Evolutionary conservation across 2,329 filamentous ascomycete genomes (phyloP), one percentile per base, ranked within the genome.

Genomic region (Arthrobotrys megalospora): DNA sequence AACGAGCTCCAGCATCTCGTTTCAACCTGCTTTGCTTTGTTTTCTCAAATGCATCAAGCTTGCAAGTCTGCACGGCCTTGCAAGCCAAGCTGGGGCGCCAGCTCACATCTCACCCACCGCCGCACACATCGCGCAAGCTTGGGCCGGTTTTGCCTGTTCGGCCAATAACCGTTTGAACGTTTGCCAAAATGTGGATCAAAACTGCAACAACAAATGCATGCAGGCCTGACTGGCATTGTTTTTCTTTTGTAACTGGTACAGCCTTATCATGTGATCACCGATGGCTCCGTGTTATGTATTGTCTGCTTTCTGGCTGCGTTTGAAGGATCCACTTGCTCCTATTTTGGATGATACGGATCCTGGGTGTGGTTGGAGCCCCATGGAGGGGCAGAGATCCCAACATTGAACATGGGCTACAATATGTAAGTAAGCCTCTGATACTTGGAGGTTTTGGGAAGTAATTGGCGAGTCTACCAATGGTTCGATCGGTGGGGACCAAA

Each of bases 1-100:
- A 53, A 34, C 36, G 34, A 43, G 55, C 55, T 60, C 55, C 19
- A 10, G n/a, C 10, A n/a, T 58, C n/a, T 16, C 34, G 32, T 58
- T 58, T 60, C 16, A 60, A 28, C 55, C 55, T 32, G 55, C 55
- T 60, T 48, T 60, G 55, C 55, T 60, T 60, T 60, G 55, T 60
- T 60, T 60, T 43, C 55, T 43, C 55, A 60, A 60, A 60, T 60
- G 55, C 55, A 60, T 43, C 55, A 60, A 60, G 34, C 55, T 28
- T 10, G 55, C 55, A 43, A 60, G 55, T 60, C 36, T 60, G 55
- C 55, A 60, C 11, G 52, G 52, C 52, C 28, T 55, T 55, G 53
- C 10, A 21, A 60, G 53, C 53, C 53, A 60, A 55, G 52, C 28
- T 55, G 28, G 34, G 34, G 16, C 34, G 55, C 55, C 55, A 60